Evolutionary conservation across 257 asterid species (phyloP).

Genomic region (Petunia secreta): DNA sequence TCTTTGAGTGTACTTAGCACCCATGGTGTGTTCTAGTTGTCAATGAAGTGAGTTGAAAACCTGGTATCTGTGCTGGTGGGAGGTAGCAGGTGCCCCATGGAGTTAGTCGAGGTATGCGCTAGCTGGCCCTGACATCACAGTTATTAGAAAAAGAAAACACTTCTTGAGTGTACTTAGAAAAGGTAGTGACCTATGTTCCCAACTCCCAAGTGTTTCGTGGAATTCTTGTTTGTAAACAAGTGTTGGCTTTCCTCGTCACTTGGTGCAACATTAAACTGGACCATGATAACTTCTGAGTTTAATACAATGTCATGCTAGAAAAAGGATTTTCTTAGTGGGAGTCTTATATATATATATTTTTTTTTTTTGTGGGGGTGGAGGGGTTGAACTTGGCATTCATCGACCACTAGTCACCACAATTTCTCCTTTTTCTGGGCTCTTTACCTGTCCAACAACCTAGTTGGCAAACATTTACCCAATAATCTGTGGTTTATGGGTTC

Average conservation of each 20-base stretch:
- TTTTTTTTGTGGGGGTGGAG: not conserved
- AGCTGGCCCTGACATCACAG: too few species aligned
- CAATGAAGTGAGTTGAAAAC: too few species aligned
- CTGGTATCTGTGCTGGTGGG: too few species aligned
- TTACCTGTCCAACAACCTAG: not conserved
- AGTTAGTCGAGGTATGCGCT: too few species aligned
- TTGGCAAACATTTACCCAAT: not conserved
- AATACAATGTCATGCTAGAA: not conserved
- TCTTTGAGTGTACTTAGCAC: not conserved
- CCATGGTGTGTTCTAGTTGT: too few species aligned
- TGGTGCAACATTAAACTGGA: not conserved
- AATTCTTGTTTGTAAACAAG: not conserved
- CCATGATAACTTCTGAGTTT: not conserved
- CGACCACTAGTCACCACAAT: not conserved
- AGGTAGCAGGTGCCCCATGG: too few species aligned
- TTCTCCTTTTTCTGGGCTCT: not conserved
- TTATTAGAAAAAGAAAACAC: too few species aligned
- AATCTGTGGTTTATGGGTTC: not conserved
- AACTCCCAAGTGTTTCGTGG: not conserved
- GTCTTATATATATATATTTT: too few species aligned
- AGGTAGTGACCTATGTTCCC: too few species aligned
- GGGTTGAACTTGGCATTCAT: not conserved
- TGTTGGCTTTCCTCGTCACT: not conserved
- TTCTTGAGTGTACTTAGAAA: too few species aligned
- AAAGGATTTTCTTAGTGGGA: not conserved